Evolutionary conservation across 768 basidiomycete genomes (phyloP).

Genomic region (Tricholoma bakamatsutake): DNA sequence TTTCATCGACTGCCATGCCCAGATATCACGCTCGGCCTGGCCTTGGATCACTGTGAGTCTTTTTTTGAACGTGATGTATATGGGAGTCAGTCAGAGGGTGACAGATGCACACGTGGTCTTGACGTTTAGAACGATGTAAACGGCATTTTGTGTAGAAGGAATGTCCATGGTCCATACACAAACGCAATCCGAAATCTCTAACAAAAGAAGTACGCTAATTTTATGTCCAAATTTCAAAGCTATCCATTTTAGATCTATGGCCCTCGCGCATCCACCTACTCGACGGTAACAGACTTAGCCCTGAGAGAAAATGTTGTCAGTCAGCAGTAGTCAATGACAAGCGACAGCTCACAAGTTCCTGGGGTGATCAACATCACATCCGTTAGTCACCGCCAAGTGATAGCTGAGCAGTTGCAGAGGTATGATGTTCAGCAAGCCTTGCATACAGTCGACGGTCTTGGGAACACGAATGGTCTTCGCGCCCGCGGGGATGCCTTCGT

Average conservation of each 20-base stretch:
- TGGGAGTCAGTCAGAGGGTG: no score
- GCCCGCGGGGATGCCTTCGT: conserved; percentile 66
- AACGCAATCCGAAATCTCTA: not conserved
- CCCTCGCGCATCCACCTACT: conserved; percentile 34
- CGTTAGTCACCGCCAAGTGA: conserved; percentile 92
- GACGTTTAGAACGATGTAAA: no score
- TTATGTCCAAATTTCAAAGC: conserved; percentile 8
- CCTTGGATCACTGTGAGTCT: not conserved
- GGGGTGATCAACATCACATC: conserved; percentile 98
- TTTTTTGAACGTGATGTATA: not conserved
- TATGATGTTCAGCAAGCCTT: conserved; percentile 94
- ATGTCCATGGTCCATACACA: not conserved
- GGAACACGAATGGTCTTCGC: conserved; percentile 93
- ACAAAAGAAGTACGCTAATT: conserved; percentile 20
- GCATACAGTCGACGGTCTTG: conserved; percentile 88
- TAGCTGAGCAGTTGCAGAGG: conserved; percentile 95
- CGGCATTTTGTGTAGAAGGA: not conserved
- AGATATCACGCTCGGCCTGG: no score
- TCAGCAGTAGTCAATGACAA: not conserved
- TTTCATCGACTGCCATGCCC: not conserved
- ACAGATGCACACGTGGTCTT: no score
- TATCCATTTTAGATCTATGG: not conserved
- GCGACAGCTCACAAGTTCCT: conserved; percentile 75
- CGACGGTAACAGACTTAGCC: conserved; percentile 73
- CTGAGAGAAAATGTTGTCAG: conserved; percentile 26